Percentiles rank a stretch among this genome's conserved stretches.
Conservation (phyloP, 2,329 filamentous ascomycete genomes). For the Aspergillus sp. region DNA sequence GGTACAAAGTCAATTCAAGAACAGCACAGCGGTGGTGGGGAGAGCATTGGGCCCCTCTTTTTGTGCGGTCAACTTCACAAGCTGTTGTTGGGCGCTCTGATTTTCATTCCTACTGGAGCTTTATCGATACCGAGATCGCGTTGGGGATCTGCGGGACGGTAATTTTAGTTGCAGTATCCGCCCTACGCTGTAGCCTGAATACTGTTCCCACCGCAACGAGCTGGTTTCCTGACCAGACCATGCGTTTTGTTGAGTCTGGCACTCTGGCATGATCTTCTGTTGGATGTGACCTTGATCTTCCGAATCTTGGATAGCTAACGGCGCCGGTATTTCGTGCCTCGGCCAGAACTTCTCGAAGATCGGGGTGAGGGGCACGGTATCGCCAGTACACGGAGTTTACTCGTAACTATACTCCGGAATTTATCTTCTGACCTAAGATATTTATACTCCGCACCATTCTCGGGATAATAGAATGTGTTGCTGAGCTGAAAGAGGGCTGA, state of each 20-base stretch:
- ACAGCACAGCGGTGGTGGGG: background rate
- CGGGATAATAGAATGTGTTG: background rate
- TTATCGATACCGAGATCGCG: constrained; percentile 8
- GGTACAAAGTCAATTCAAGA: constrained; percentile 11
- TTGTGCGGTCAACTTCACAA: constrained; percentile 4
- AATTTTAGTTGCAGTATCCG: constrained; percentile 24
- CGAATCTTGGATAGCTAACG: background rate
- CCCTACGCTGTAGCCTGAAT: constrained; percentile 28
- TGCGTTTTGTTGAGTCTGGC: constrained; percentile 15
- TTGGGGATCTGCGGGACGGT: constrained; percentile 20
- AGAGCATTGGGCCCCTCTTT: constrained; percentile 6
- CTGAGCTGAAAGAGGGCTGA: background rate
- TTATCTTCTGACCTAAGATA: background rate
- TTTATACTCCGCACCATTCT: background rate
- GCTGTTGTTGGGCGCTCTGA: constrained; percentile 9
- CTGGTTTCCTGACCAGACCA: background rate
- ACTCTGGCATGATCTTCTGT: constrained; percentile 2
- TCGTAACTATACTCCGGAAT: background rate
- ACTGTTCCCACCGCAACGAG: constrained; percentile 15
- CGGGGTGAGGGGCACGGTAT: background rate
- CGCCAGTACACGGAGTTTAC: background rate
- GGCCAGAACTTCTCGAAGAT: background rate
- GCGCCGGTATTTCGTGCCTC: background rate
- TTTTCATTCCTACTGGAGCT: constrained; percentile 16
- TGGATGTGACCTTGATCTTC: background rate